Percentiles rank a stretch among this genome's conserved stretches.
phyloP scores from a whole-genome alignment of 78 protist species.

The Dictyostelium capitatum region DNA sequence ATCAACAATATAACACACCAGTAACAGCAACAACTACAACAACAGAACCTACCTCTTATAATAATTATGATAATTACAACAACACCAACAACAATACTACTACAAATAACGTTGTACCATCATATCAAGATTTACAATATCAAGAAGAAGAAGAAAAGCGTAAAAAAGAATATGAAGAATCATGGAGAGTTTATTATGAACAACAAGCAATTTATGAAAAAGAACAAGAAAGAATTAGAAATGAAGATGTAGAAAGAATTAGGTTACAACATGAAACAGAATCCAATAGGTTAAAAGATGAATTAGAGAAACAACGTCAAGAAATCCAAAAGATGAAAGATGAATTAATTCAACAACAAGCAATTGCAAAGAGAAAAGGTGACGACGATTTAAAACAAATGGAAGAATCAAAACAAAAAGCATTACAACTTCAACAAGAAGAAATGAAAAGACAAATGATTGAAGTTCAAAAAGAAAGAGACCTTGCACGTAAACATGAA shows the following conservation, averaged over 20 bases:
- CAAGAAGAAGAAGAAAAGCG: slow-evolving; percentile 29
- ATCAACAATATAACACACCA: neutral
- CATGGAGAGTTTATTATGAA: slow-evolving; percentile 50
- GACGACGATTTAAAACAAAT: neutral
- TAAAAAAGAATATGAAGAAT: slow-evolving; percentile 45
- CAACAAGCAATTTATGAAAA: slow-evolving; percentile 28
- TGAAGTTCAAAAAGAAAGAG: slow-evolving; percentile 56
- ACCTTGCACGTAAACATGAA: slow-evolving; percentile 47
- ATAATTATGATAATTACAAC: slow-evolving; percentile 9
- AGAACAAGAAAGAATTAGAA: slow-evolving; percentile 39
- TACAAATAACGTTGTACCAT: neutral
- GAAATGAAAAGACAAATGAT: slow-evolving; percentile 68
- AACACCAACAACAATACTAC: slow-evolving; percentile 9
- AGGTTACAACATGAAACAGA: slow-evolving; percentile 46
- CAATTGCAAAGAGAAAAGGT: neutral
- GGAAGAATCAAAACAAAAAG: slow-evolving; percentile 15
- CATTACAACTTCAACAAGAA: slow-evolving; percentile 52
- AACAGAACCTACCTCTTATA: neutral
- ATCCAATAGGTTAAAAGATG: slow-evolving; percentile 3
- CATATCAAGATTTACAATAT: slow-evolving; percentile 19
- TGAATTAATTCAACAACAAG: neutral
- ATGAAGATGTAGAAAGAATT: slow-evolving; percentile 50
- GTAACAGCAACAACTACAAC: neutral
- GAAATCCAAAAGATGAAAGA: slow-evolving; percentile 26
- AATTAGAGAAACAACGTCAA: slow-evolving; percentile 40